Base-by-base conservation (phyloP, 2,329 filamentous ascomycete species). In the Aspergillus fumigatus region DNA sequence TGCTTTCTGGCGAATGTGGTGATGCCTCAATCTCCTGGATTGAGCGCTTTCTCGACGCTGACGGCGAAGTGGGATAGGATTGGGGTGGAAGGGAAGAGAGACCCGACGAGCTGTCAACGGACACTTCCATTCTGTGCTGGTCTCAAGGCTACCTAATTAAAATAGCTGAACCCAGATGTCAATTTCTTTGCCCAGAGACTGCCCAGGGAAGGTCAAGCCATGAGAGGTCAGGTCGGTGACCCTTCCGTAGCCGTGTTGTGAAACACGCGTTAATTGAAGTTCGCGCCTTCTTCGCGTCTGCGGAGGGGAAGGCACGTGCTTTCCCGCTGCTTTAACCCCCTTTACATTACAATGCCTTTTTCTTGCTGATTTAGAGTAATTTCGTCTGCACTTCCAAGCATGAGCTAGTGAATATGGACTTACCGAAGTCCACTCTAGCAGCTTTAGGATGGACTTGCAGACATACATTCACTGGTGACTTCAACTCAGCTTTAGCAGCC, bases 21-120 rank as follows among this genome's bases (percentile, higher is more conserved):
- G 51, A 11, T 4, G 51, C 51, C 35, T 67, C 64, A 11, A 68
- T 50, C 35, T 73, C 69, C 21, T 71, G 61, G 17, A 71, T 65
- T 1, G 68, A 65, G 11, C 67, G 63, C 54, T 73, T 72, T 40
- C 65, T 61, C 4, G 69, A 56, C 27, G 51, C 29, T 52, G 60
- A 19, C 17, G 67, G 60, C 3, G 64, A 60, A 7, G 55, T 43
- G 1, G 59, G 52, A n/a, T 64, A 58, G 4, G 64, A 48, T 9
- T 55, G 58, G 2, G 59, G 54, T 9, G 58, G 60, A 21, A 64
- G 56, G n/a, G 64, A 62, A 1, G 64, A 62, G 11, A 69, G 57
- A 25, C 53, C 55, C 53, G 65, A 56, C 38, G 51, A 64, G 17
- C 59, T 52, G 7, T 70, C 65, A 64, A 68, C 64, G 43, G 56